Evolutionary conservation across 2,329 filamentous ascomycete genomes (phyloP), one percentile per base, ranked within the genome.

Genomic region (Neoscytalidium dimidiatum): DNA sequence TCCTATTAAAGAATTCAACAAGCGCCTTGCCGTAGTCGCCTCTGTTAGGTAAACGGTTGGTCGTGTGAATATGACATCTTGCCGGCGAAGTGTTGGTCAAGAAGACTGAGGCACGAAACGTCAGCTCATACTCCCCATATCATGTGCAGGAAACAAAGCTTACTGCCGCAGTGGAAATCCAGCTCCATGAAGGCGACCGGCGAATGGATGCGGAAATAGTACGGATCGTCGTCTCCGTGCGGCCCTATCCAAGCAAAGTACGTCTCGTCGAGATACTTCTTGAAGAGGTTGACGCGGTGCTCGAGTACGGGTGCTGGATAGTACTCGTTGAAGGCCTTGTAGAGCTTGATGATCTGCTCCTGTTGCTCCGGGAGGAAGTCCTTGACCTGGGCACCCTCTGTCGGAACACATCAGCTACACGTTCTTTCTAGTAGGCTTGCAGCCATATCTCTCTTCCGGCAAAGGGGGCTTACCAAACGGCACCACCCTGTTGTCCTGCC

Each of bases 191-290:
- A 79, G 0, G 92, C 81, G 0, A 94, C 90, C 0, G 90, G 90
- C 68, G 86, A 92, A 76, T 94, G 91, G 3, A 94, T 84, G 0
- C 91, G 84, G 71, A 88, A 94, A 75, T 94, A 94, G 71, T 92
- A 94, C 0, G 91, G 81, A 73, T 93, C 90, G 0, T 85, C 77
- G 60, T 91, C 82, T 0, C 82, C 86, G 66, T 80, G 90, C 0
- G 86, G 87, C 3, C 91, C 91, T 62, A 94, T 93, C 90, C 91
- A 94, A 73, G 85, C 86, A 73, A 92, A 94, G 71, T 91, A 91
- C 4, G 90, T 94, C 80, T 93, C 89, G n/a, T 78, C 71, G 64
- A 90, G 86, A 73, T 85, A 84, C 3, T 75, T 71, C 58, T 82
- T 80, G 52, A 88, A 81, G 43, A 88, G 81, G 1, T 80, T 75